These are phyloP conservation scores for Coemansia asiatica DNA, from an alignment of 192 early-diverging fungal species.

Conservation along the genomic window DNA sequence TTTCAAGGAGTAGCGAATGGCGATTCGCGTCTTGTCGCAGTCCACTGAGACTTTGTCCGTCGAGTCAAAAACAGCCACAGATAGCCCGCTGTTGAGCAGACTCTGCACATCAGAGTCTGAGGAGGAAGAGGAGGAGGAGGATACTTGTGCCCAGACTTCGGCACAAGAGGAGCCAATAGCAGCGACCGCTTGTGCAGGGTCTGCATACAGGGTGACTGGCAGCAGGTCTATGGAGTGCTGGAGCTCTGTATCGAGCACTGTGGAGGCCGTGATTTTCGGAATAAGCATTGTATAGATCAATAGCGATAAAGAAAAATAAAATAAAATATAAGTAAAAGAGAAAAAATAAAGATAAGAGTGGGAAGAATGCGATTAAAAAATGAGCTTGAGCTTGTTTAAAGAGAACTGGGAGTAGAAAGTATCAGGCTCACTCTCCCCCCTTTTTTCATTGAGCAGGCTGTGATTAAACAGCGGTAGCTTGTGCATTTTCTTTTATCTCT, in stretches of 20 bases:
- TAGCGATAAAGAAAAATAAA: not conserved
- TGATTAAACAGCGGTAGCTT: not conserved
- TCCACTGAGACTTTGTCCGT: not conserved
- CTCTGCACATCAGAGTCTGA: constrained; percentile 16
- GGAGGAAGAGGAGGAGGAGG: too few species aligned
- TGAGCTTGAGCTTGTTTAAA: not conserved
- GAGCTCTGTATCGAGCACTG: constrained; percentile 21
- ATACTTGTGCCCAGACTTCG: constrained; percentile 23
- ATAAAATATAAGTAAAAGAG: not conserved
- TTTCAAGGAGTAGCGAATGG: constrained; percentile 30
- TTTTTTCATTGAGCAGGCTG: not conserved
- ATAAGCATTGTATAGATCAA: constrained; percentile 28
- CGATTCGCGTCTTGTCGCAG: constrained; percentile 33
- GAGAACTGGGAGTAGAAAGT: not conserved
- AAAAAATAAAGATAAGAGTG: not conserved
- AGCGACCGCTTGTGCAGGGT: constrained; percentile 18
- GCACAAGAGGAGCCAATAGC: constrained; percentile 1
- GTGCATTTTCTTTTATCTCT: not conserved
- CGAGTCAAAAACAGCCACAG: constrained; percentile 32
- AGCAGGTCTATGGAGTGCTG: constrained; percentile 19
- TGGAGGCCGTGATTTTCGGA: constrained; percentile 30
- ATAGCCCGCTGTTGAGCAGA: constrained; percentile 42
- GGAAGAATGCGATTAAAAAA: not conserved
- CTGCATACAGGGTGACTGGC: constrained; percentile 19
- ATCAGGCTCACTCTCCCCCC: too few species aligned